A percentile compares a stretch with the other conserved stretches of the same genome.
Evolutionary conservation across 2,329 filamentous ascomycete genomes (phyloP).

Genomic region (Colletotrichum gloeosporioides): DNA sequence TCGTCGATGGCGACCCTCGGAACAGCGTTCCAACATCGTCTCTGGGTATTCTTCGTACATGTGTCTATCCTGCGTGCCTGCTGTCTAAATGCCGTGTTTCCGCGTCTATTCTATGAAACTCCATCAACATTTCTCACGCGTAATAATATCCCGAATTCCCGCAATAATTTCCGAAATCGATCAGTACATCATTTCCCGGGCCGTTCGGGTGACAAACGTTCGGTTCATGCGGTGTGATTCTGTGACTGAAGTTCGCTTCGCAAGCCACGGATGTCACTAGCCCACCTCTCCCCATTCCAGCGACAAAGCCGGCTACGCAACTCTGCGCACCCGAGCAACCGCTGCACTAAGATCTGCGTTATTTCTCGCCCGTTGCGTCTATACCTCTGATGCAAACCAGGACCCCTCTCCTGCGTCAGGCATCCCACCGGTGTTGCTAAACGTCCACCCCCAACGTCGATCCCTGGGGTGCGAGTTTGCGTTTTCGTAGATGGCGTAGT

Average conservation of each 20-base stretch:
- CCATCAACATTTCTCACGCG: neutral
- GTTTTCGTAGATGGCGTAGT: neutral
- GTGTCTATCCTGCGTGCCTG: neutral
- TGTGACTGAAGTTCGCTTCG: neutral
- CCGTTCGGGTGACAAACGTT: neutral
- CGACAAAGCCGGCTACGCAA: neutral
- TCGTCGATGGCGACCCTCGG: neutral
- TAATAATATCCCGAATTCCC: neutral
- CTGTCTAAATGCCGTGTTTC: neutral
- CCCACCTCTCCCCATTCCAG: neutral
- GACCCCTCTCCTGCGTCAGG: neutral
- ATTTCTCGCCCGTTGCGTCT: constrained; percentile 1
- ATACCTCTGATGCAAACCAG: neutral
- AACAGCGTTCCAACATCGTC: neutral
- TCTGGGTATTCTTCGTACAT: neutral
- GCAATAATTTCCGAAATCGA: neutral
- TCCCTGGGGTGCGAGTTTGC: neutral
- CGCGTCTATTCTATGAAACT: neutral
- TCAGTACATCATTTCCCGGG: neutral
- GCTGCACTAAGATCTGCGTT: neutral
- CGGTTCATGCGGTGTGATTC: neutral
- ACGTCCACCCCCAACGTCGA: neutral
- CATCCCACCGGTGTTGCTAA: neutral
- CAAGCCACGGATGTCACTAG: constrained; percentile 18
- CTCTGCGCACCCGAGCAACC: neutral